A percentile compares a stretch with the other conserved stretches of the same genome.
These are phyloP conservation scores for Tilletiopsis washingtonensis DNA, from an alignment of 1,284 basidiomycete genomes.

Conservation along the genomic window DNA sequence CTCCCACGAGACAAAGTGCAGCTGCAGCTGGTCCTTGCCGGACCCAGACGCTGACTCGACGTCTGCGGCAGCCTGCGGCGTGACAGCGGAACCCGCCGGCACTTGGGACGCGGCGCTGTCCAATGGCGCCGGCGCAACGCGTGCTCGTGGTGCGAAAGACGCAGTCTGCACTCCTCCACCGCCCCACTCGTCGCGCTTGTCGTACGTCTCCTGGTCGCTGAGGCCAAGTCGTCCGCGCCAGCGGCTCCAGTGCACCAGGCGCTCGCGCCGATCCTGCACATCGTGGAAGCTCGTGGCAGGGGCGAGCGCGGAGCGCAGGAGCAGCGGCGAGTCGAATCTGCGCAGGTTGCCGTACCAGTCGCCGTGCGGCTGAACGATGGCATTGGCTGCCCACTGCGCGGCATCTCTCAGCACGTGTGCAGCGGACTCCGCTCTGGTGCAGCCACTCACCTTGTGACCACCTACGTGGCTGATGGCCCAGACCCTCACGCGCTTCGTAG, in stretches of 20 bases:
- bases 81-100: no score
- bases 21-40: no score
- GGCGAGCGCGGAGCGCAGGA: conserved; percentile 33
- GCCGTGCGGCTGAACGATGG: conserved; percentile 43
- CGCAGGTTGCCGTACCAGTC: conserved; percentile 44
- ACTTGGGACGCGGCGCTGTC: no score
- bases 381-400: conserved; percentile 43
- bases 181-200: conserved; percentile 38
- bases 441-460: conserved; percentile 29
- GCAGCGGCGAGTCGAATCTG: conserved; percentile 13
- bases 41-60: no score
- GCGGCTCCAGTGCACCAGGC: conserved; percentile 39
- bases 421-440: no score
- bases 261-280: conserved; percentile 25
- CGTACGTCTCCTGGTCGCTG: conserved; percentile 13
- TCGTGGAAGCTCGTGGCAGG: conserved; percentile 43
- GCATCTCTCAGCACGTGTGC: no score
- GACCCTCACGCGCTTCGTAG: conserved; percentile 25
- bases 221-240: conserved; percentile 48
- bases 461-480: conserved; percentile 32
- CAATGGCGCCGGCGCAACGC: neutral
- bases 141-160: conserved; percentile 19
- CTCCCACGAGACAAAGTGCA: neutral
- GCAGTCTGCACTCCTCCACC: conserved; percentile 27
- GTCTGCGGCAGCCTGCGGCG: no score